Base-by-base conservation (phyloP, 2,329 filamentous ascomycete genomes). In the Ascochyta clinopodiicola region DNA sequence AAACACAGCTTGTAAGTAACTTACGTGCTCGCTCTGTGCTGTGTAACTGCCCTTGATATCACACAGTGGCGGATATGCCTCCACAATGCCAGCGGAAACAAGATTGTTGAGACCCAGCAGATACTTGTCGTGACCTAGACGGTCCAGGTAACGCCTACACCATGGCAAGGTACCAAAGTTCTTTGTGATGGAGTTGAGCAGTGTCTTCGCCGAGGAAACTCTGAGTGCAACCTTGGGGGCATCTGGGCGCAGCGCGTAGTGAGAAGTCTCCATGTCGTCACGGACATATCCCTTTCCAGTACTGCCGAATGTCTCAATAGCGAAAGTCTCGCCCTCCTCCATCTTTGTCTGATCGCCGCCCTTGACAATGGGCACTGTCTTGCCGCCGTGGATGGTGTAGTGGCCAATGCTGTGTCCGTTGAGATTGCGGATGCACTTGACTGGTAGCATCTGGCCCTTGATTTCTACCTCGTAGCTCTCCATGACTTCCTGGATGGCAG, bases 11-110 rank as follows among this genome's bases (percentile, higher is more conserved):
- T 35, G 12, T 5, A 5, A 9, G 19, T 35, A 24, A 85, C 90
- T 84, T 79, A 96, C 92, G 80, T 97, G 93, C 81, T 97, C 93
- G 73, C 87, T 96, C 75, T 97, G 93, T 61, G 93, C 94, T 24
- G 92, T 96, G 77, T 96, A 96, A 24, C 91, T 96, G 56, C 94
- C 94, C 84, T 96, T 96, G 78, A 93, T 88, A 79, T 97, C 93
- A 66, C 90, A 88, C 66, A 97, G 81, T 27, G 93, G 93, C 35
- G 92, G 92, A 74, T 97, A 97, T 38, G 90, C 87, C 78, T 97
- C 91, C 38, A 97, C 91, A 66, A 97, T 90, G 55, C 92, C 92
- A 54, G 82, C 86, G 37, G 86, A 83, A 42, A 97, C 92, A 37
- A 97, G 82, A 71, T 88, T 94, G 78, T 96, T 96, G 75, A 97